phyloP scores from a whole-genome alignment of 1,284 basidiomycete species.

The Ganoderma lucidum region DNA sequence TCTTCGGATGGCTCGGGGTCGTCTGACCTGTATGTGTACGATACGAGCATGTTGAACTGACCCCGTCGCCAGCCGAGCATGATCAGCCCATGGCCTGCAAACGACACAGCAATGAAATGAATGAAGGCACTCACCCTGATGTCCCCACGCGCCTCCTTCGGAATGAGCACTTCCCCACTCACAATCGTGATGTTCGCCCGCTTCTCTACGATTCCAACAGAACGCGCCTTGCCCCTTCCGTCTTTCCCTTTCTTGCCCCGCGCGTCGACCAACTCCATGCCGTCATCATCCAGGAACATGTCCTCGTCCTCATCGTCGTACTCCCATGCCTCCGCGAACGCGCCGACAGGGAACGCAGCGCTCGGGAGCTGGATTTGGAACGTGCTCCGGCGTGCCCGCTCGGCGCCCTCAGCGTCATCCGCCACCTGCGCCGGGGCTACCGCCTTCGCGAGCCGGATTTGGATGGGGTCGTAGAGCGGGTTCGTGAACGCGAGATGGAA shows the following conservation, averaged over 20 bases:
- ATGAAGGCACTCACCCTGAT: conserved; percentile 65
- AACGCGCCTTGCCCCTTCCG: conserved; percentile 62
- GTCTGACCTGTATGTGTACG: conserved; percentile 92
- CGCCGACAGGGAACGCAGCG: conserved; percentile 80
- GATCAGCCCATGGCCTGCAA: neutral
- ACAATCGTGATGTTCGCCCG: conserved; percentile 89
- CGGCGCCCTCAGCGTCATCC: conserved; percentile 47
- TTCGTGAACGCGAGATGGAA: conserved; percentile 93
- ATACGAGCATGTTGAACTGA: conserved; percentile 92
- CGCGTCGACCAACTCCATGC: conserved; percentile 50
- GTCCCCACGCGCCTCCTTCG: conserved; percentile 75
- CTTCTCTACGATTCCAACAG: conserved; percentile 83
- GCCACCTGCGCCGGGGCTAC: conserved; percentile 44
- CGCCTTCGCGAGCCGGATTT: conserved; percentile 79
- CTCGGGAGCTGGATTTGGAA: conserved; percentile 83
- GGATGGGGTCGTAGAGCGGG: conserved; percentile 93
- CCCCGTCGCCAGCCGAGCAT: conserved; percentile 30
- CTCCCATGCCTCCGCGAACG: conserved; percentile 95
- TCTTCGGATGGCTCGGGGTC: conserved; percentile 72
- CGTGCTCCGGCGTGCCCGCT: conserved; percentile 69
- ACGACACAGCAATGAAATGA: neutral
- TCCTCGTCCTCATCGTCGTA: conserved; percentile 93
- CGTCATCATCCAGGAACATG: conserved; percentile 81
- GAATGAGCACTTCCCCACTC: conserved; percentile 83
- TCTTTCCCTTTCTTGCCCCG: conserved; percentile 50